A percentile compares a stretch with the other conserved stretches of the same genome.
These are phyloP conservation scores for Rhizopogon vulgaris DNA, from an alignment of 768 basidiomycete species.

Conservation along the genomic window DNA sequence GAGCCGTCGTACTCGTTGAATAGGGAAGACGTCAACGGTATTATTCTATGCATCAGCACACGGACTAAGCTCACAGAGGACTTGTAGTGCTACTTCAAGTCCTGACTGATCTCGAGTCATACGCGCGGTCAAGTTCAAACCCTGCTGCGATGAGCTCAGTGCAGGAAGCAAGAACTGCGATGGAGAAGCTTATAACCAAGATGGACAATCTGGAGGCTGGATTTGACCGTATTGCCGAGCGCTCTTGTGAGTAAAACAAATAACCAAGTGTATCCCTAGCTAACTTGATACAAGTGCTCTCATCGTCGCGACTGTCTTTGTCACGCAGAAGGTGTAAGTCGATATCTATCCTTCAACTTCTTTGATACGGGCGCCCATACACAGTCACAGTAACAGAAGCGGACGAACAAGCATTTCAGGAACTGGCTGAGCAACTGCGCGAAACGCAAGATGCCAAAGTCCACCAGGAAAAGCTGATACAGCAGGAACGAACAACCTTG, in stretches of 20 bases:
- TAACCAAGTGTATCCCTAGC: background rate
- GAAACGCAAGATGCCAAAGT: slow-evolving; percentile 49
- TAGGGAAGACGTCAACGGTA: slow-evolving; percentile 67
- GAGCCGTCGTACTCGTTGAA: slow-evolving; percentile 65
- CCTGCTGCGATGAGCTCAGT: slow-evolving; percentile 48
- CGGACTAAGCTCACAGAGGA: slow-evolving; percentile 6
- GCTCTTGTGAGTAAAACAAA: slow-evolving; percentile 53
- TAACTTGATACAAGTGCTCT: slow-evolving; percentile 49
- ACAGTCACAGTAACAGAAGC: slow-evolving; percentile 52
- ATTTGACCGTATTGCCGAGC: slow-evolving; percentile 83
- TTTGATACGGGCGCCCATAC: slow-evolving; percentile 5
- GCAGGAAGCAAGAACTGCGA: slow-evolving; percentile 48
- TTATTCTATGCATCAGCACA: slow-evolving; percentile 10
- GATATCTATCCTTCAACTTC: background rate
- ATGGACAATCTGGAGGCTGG: slow-evolving; percentile 78
- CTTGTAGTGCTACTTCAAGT: slow-evolving; percentile 51
- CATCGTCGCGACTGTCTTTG: slow-evolving; percentile 61
- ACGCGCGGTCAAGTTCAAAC: slow-evolving; percentile 42
- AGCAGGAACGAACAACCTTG: slow-evolving; percentile 51
- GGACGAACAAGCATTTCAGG: slow-evolving; percentile 71
- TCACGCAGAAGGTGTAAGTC: slow-evolving; percentile 69
- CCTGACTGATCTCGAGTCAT: slow-evolving; percentile 60
- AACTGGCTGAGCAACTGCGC: slow-evolving; percentile 63
- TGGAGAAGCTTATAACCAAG: slow-evolving; percentile 66
- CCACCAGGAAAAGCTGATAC: slow-evolving; percentile 50